Base-by-base conservation (phyloP, 148 eudicot genomes). In the Cornus florida region DNA sequence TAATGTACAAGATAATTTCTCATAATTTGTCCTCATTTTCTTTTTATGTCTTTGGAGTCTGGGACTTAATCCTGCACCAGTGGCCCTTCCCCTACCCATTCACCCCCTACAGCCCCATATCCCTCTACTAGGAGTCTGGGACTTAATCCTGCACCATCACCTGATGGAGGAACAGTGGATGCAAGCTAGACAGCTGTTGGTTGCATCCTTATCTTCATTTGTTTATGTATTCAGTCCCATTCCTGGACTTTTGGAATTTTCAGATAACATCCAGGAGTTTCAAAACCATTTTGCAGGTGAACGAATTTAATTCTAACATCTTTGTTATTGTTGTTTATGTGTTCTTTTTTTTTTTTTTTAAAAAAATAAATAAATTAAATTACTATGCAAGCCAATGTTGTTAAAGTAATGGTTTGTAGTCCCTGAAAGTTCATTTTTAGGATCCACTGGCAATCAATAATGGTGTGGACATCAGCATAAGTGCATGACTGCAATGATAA, bases 381-480 rank as follows among this genome's bases (percentile, higher is more conserved):
- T 6, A 20, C 43, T 13, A 67, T 62, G 24, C 66, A 22, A 10
- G 16, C 62, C 3, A 76, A 31, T 60, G 67, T 13, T 3, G 0
- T 71, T 56, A 1, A 3, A 20, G 53, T 71, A 22, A 33, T 79
- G 67, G 35, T 23, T 32, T 39, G 60, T 80, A 53, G 16, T 22
- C 74, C 75, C 77, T 13, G 38, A 38, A 14, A 32, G 22, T 65
- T 31, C 20, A 20, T n/a, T 11, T 65, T 13, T 65, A 39, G 20
- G 53, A 48, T 76, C 17, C 5, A 46, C 19, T 56, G 33, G 28
- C 24, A 17, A 62, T 70, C 43, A 28, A 22, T 67, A 68, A 19
- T 53, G 50, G 20, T 2, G 38, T 28, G 20, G 46, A n/a, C 81
- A 81, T 81, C 83, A 74, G 80, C 68, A 69, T 13, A 77, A 60